Evolutionary conservation across 2,329 filamentous ascomycete species (phyloP).

Genomic region (Escovopsis sp.): DNA sequence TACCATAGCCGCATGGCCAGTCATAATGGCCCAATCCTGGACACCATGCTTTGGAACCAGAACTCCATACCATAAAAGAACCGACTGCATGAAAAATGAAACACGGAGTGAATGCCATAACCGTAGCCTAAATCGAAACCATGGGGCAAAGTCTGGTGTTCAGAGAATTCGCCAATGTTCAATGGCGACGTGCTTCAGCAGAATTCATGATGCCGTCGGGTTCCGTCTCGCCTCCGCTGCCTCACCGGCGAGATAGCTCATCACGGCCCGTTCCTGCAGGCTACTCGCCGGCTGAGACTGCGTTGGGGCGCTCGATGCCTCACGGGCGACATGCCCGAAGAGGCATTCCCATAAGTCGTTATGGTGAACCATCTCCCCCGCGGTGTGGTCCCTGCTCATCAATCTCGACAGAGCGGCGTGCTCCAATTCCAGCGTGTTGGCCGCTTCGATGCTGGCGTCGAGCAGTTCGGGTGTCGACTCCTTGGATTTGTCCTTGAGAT

Average conservation of each 20-base stretch:
- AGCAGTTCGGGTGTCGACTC: conserved; percentile 31
- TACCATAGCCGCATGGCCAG: too few relatives aligned
- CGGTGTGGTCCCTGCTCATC: conserved; percentile 52
- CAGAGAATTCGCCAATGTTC: too few relatives aligned
- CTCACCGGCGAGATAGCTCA: conserved; percentile 29
- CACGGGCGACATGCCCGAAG: conserved; percentile 46
- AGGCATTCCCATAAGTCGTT: conserved; percentile 80
- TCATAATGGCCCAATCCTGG: too few relatives aligned
- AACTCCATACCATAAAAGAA: too few relatives aligned
- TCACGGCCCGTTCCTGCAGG: conserved; percentile 20
- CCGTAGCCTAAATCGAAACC: too few relatives aligned
- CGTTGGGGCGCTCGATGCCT: conserved; percentile 4
- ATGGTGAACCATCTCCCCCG: conserved; percentile 66
- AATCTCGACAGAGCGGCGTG: conserved; percentile 55
- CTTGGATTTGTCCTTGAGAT: conserved; percentile 23
- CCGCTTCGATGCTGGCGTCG: conserved; percentile 57
- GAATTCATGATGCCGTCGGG: too few relatives aligned
- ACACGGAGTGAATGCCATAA: too few relatives aligned
- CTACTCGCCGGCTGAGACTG: conserved; percentile 10
- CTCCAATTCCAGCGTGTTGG: conserved; percentile 74
- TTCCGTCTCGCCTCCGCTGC: conserved; percentile 25
- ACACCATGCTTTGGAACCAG: too few relatives aligned
- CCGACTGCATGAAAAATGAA: too few relatives aligned
- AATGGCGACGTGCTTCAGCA: too few relatives aligned
- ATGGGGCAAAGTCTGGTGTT: too few relatives aligned